Base-by-base conservation (phyloP, 176 grass and related monocot genomes). In the Aegilops tauschii region DNA sequence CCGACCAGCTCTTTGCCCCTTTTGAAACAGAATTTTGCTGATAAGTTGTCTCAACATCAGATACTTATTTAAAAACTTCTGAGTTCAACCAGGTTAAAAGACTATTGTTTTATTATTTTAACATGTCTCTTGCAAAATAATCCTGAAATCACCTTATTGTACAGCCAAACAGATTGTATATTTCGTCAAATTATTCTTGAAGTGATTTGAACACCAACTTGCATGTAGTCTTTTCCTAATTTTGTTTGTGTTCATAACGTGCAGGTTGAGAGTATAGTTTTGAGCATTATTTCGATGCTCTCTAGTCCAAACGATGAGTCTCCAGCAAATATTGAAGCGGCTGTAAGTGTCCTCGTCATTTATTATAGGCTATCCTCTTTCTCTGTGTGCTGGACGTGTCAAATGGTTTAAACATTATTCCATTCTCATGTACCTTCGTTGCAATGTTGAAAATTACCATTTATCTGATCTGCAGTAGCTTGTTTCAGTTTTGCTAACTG, bases 211-310 rank as follows among this genome's bases (percentile, higher is more conserved):
- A 49, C 47, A 65, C 6, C 40, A 65, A 36, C 36, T 86, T 64
- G 14, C 8, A 56, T 61, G 0, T 65, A 34, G 18, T 12, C 6
- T 47, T 47, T 78, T 30, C 20, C 69, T 84, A 85, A 69, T 65
- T 70, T 81, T 61, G 34, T 68, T 21, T n/a, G n/a, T 20, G 79
- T 32, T 73, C 30, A n/a, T 47, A 71, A 74, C 67, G 6, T 95
- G 79, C 88, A 97, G 95, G 95, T 97, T 68, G 95, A 97, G 74
- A 97, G 95, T 90, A 97, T 97, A 82, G 95, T 97, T 86, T 65
- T 97, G 69, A 97, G 95, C 87, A 97, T 97, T 66, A 97, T 97
- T 89, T 94, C 95, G 21, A 97, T 97, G 95, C 95, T 97, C 35
- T 97, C 95, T 76, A 94, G 95, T 87, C 95, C 95, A 52, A 97